phyloP scores from a whole-genome alignment of 306 rosid genomes.

The Canavalia gladiata region DNA sequence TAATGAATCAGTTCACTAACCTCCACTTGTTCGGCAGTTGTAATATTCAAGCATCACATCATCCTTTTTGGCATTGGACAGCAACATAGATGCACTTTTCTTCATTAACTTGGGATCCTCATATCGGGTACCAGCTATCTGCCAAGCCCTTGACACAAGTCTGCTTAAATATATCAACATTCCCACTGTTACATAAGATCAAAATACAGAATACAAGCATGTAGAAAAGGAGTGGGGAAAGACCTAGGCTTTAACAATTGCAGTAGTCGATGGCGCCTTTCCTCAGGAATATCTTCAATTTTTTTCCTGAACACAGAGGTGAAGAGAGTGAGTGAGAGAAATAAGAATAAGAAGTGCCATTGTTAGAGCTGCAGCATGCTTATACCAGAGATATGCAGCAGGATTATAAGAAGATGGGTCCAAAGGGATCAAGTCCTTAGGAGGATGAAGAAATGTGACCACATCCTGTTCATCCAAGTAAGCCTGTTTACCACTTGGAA shows the following conservation, averaged over 20 bases:
- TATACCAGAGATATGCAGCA: constrained; percentile 83
- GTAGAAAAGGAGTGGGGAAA: constrained; percentile 10
- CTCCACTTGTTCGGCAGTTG: constrained; percentile 79
- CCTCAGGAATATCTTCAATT: constrained; percentile 82
- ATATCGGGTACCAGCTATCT: constrained; percentile 82
- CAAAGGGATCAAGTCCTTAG: constrained; percentile 76
- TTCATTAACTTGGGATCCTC: constrained; percentile 74
- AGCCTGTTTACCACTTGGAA: constrained; percentile 64
- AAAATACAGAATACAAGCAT: constrained; percentile 30
- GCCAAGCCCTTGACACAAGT: constrained; percentile 85
- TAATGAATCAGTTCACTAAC: constrained; percentile 52
- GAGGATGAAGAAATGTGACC: constrained; percentile 82
- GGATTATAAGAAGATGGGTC: constrained; percentile 79
- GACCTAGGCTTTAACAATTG: constrained; percentile 75
- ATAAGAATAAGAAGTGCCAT: constrained; percentile 19
- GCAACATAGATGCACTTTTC: constrained; percentile 64
- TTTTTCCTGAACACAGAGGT: constrained; percentile 70
- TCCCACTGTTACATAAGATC: constrained; percentile 32
- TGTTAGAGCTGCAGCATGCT: neutral
- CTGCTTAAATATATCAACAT: constrained; percentile 61
- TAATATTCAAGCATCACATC: constrained; percentile 64
- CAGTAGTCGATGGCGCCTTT: constrained; percentile 80
- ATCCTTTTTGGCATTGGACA: constrained; percentile 51
- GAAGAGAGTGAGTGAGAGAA: neutral
- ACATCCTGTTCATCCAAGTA: constrained; percentile 86